A percentile compares a stretch with the other conserved stretches of the same genome.
Evolutionary conservation across 352 stramenopile species (phyloP).

Genomic region (Lagenidium giganteum): DNA sequence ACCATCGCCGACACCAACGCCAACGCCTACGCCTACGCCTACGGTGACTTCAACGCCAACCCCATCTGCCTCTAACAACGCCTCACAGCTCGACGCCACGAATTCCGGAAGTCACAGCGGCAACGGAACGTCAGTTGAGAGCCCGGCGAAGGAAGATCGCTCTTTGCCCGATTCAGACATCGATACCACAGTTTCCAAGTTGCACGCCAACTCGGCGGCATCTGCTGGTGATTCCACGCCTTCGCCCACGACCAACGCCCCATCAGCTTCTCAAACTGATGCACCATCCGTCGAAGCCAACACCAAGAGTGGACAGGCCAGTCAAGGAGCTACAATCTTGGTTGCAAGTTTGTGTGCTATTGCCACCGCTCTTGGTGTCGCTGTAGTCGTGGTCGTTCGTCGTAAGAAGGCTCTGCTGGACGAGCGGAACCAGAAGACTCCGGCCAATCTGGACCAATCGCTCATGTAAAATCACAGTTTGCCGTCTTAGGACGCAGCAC

Average conservation of each 20-base stretch:
- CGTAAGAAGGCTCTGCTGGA: conserved; percentile 27
- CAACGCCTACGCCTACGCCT: conserved; percentile 4
- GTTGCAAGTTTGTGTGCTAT: conserved; percentile 14
- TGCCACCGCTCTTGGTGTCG: conserved; percentile 9
- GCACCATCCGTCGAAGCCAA: conserved; percentile 11
- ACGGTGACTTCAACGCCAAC: neutral
- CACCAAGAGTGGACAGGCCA: conserved; percentile 1
- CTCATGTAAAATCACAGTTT: conserved; percentile 11
- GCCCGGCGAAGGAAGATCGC: neutral
- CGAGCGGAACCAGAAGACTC: conserved; percentile 21
- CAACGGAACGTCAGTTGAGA: conserved; percentile 1
- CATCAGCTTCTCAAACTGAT: neutral
- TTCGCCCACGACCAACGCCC: neutral
- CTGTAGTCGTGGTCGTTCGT: conserved; percentile 24
- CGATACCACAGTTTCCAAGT: conserved; percentile 3
- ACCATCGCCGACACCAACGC: conserved; percentile 12
- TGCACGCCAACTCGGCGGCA: neutral
- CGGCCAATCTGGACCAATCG: conserved; percentile 11
- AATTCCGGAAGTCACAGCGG: neutral
- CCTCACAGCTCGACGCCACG: neutral
- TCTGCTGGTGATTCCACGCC: neutral
- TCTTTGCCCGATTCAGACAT: conserved; percentile 1
- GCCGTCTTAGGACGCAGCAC: neutral
- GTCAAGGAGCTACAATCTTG: conserved; percentile 1
- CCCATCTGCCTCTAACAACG: neutral